Base-by-base conservation (phyloP, 768 basidiomycete genomes). In the Russula sp. region DNA sequence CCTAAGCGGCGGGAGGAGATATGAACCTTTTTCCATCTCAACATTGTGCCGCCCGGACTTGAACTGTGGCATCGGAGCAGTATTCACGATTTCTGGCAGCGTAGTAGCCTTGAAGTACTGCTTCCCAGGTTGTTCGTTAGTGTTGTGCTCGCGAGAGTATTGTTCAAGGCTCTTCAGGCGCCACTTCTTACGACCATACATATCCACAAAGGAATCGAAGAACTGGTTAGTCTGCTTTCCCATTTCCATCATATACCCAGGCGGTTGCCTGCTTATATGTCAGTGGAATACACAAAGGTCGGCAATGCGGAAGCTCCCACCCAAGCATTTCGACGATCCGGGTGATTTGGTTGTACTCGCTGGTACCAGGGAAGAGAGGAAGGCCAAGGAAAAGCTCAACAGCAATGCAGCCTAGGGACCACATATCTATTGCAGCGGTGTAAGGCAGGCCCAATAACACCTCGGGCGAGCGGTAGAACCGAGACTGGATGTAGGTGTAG, bases 281-380 rank as follows among this genome's bases (percentile, higher is more conserved):
- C 25, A 14, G 50, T 35, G 66, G 38, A 54, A 52, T 32, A 39
- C 53, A 45, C 59, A 41, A 5, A 63, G 56, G 50, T 56, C 32
- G 16, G 39, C 43, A 38, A 11, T 38, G 57, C 42, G 52, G 56
- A 51, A 18, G 78, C 10, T 43, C 91, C 38, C 73, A 96, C 94
- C 97, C 97, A 29, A 99, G 84, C 94, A 98, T 98, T 69, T 98
- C 97, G 36, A 97, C 87, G 56, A 99, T 98, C 61, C 97, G 81
- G 22, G 92, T 94, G 58, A 98, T 81, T 72, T 99, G 97, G 75
- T 99, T 99, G 75, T 97, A 99, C 75, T 99, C 97, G 78, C 94
- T 97, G 39, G 97, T 98, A 25, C 97, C 97, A 3, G 97, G 97
- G 76, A 99, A 99, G 16, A 98, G 78, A 8, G 97, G 97, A 56